These are phyloP conservation scores for Infundibulicybe gibba DNA, from an alignment of 768 basidiomycete genomes.

Conservation along the genomic window DNA sequence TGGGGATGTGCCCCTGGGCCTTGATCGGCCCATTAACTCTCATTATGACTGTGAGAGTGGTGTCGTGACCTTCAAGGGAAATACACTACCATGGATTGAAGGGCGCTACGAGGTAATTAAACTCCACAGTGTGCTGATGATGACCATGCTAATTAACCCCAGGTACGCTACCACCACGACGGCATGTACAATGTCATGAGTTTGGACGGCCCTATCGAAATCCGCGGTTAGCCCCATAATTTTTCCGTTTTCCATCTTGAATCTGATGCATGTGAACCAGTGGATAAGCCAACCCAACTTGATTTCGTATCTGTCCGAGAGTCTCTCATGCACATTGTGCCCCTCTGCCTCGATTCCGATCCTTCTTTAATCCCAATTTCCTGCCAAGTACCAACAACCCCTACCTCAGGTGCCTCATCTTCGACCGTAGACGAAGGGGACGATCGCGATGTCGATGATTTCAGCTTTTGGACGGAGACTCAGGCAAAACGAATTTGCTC, in stretches of 20 bases:
- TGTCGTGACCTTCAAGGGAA: conserved; percentile 68
- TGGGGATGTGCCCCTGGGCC: conserved; percentile 68
- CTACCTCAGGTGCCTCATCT: conserved; percentile 1
- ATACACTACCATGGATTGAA: conserved; percentile 80
- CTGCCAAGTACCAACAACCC: conserved; percentile 39
- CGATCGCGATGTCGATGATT: conserved; percentile 82
- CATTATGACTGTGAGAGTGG: conserved; percentile 52
- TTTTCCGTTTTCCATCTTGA: background rate
- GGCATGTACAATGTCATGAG: conserved; percentile 97
- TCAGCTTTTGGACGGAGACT: conserved; percentile 86
- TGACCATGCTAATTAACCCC: background rate
- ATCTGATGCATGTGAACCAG: conserved; percentile 31
- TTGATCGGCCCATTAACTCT: conserved; percentile 30
- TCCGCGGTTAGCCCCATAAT: conserved; percentile 62
- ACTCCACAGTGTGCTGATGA: background rate
- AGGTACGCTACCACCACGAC: conserved; percentile 93
- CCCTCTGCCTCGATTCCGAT: conserved; percentile 85
- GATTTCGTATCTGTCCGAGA: conserved; percentile 65
- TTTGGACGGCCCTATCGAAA: conserved; percentile 79
- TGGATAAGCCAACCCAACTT: conserved; percentile 61
- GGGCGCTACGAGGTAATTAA: conserved; percentile 78
- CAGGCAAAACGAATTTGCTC: conserved; percentile 89
- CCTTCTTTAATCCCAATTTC: conserved; percentile 75
- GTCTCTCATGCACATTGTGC: conserved; percentile 72
- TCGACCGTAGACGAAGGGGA: conserved; percentile 21